phyloP scores from a whole-genome alignment of 129 eudicot species.

The Tagetes patula region DNA sequence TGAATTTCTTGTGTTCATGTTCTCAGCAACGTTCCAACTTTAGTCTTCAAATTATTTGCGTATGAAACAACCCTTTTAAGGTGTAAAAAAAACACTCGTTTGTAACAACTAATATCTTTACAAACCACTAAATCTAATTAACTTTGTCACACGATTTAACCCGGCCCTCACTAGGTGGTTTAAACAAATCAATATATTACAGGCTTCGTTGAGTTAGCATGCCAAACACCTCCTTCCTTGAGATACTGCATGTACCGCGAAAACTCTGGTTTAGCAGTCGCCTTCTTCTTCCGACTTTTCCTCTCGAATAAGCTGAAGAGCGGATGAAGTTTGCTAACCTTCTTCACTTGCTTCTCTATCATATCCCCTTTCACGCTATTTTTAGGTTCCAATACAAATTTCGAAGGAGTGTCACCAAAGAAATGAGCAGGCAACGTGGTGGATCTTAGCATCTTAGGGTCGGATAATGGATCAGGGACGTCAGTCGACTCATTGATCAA shows the following conservation, averaged over 20 bases:
- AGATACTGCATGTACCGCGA: conserved; percentile 67
- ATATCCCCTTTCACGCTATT: conserved; percentile 20
- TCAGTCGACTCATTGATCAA: conserved; percentile 35
- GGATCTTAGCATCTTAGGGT: conserved; percentile 42
- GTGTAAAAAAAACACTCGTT: no score
- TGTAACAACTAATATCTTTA: not conserved
- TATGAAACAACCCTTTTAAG: no score
- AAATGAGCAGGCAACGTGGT: conserved; percentile 45
- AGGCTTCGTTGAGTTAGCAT: conserved; percentile 36
- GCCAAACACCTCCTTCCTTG: conserved; percentile 69
- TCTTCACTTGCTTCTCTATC: conserved; percentile 49
- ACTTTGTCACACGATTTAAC: not conserved
- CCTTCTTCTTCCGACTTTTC: conserved; percentile 48
- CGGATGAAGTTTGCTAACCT: conserved; percentile 62
- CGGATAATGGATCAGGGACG: not conserved
- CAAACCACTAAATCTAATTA: not conserved
- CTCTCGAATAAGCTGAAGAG: conserved; percentile 52
- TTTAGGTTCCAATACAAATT: conserved; percentile 19
- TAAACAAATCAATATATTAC: conserved; percentile 38
- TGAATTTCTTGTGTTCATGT: no score
- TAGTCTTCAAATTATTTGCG: no score
- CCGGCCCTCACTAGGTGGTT: not conserved
- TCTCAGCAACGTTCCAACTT: no score
- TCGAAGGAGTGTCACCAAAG: conserved; percentile 21
- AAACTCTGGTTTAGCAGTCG: conserved; percentile 74